These are phyloP conservation scores for Francoa sonchifolia DNA, from an alignment of 441 rosid species.

Conservation along the genomic window DNA sequence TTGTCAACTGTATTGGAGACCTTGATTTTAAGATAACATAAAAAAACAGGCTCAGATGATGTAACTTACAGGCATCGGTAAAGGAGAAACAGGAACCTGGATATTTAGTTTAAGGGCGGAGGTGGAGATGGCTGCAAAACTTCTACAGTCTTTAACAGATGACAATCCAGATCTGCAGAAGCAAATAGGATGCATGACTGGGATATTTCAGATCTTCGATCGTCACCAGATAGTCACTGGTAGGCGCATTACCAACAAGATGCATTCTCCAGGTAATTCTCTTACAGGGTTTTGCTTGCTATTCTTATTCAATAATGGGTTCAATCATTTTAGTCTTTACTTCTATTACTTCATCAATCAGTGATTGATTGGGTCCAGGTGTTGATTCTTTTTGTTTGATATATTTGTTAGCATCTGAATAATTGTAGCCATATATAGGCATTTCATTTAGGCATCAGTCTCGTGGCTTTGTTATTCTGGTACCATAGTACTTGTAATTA, in stretches of 20 bases:
- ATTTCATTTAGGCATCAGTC: no score
- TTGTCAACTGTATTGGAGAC: not conserved
- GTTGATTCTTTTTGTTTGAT: no score
- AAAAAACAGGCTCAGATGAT: conserved; percentile 1
- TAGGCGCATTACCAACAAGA: conserved; percentile 38
- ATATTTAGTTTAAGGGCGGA: no score
- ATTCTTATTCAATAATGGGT: not conserved
- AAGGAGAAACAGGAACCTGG: no score
- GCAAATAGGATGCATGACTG: conserved; percentile 91
- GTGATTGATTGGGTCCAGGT: not conserved
- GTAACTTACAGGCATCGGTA: conserved; percentile 1
- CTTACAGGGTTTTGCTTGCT: conserved; percentile 1
- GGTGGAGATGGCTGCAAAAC: conserved; percentile 75
- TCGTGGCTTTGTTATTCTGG: no score
- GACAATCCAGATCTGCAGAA: conserved; percentile 80
- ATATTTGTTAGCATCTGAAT: no score
- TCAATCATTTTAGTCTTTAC: no score
- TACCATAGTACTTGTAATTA: no score
- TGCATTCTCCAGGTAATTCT: conserved; percentile 58
- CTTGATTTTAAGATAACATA: conserved; percentile 9
- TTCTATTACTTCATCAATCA: not conserved
- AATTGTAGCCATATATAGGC: no score
- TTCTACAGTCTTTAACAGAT: conserved; percentile 74
- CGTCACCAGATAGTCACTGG: conserved; percentile 42
- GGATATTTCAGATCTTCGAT: conserved; percentile 79